Percentiles rank a stretch among this genome's conserved stretches.
Evolutionary conservation across 2,329 filamentous ascomycete genomes (phyloP).

Genomic region (Piedraia hortae): DNA sequence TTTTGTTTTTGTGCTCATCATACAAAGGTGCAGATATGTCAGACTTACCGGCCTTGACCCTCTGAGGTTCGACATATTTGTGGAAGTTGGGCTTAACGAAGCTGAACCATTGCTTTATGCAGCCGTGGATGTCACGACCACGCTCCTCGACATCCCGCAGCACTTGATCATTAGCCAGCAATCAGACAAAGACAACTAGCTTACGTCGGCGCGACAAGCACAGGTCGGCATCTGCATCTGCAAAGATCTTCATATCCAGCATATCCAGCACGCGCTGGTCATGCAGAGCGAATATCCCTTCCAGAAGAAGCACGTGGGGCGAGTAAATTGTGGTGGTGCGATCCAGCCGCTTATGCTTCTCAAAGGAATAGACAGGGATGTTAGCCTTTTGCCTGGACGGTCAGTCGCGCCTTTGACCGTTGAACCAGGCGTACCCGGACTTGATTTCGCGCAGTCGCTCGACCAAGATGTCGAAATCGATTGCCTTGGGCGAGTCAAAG

Average conservation of each 20-base stretch:
- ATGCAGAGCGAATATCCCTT: conserved; percentile 87
- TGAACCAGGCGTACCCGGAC: conserved; percentile 39
- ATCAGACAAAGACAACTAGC: conserved; percentile 31
- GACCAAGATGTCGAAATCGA: conserved; percentile 79
- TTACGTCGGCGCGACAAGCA: conserved; percentile 69
- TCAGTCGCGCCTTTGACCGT: not conserved
- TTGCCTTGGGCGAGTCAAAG: conserved; percentile 79
- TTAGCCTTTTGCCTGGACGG: conserved; percentile 48
- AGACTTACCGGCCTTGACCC: conserved; percentile 45
- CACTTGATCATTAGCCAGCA: conserved; percentile 28
- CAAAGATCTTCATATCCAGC: conserved; percentile 91
- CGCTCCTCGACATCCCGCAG: conserved; percentile 70
- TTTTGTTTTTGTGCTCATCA: conserved; percentile 13
- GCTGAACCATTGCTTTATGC: conserved; percentile 91
- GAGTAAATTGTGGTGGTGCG: conserved; percentile 80
- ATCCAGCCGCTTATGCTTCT: conserved; percentile 56
- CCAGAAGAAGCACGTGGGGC: conserved; percentile 78
- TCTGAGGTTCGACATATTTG: conserved; percentile 76
- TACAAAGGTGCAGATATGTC: conserved; percentile 1
- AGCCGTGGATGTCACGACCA: conserved; percentile 74
- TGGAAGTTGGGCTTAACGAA: conserved; percentile 96
- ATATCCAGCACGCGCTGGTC: conserved; percentile 64
- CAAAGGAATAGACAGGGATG: conserved; percentile 85
- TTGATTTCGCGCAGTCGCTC: conserved; percentile 62
- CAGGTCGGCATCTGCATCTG: conserved; percentile 82